Percentiles rank a stretch among this genome's conserved stretches.
phyloP scores from a whole-genome alignment of 768 basidiomycete species.

The Leccinum barrowsii region DNA sequence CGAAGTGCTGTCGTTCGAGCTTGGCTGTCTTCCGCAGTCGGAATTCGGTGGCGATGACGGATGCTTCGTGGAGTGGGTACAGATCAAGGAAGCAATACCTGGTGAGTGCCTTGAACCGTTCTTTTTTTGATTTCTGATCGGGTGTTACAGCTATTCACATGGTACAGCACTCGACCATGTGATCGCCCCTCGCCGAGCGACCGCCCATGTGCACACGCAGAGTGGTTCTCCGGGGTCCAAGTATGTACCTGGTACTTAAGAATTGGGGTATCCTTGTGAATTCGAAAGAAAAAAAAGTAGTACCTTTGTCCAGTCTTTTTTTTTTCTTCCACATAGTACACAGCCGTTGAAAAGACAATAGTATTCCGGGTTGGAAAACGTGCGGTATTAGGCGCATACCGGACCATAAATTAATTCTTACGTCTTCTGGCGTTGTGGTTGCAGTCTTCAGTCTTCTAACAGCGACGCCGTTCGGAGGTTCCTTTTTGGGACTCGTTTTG shows the following conservation, averaged over 20 bases:
- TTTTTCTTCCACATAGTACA: not conserved
- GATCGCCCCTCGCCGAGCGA: not conserved
- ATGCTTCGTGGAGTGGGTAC: conserved; percentile 11
- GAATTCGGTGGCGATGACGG: conserved; percentile 7
- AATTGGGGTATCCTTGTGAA: not conserved
- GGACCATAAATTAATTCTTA: no score
- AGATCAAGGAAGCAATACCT: conserved; percentile 10
- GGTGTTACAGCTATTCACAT: conserved; percentile 7
- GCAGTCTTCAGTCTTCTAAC: no score
- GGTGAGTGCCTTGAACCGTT: not conserved
- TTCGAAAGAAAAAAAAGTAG: not conserved
- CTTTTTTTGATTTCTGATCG: not conserved
- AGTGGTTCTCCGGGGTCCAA: not conserved
- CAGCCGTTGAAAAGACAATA: not conserved
- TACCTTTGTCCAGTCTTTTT: not conserved
- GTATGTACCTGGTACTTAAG: not conserved
- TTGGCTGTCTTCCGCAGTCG: conserved; percentile 6
- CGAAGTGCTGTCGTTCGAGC: conserved; percentile 14
- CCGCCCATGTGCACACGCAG: not conserved
- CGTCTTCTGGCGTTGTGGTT: no score
- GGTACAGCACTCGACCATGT: conserved; percentile 9
- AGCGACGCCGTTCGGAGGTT: no score
- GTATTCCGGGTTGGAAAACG: no score
- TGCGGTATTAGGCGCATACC: no score
- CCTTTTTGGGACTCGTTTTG: no score